Conservation (phyloP, 768 basidiomycete species). For the Lactifluus subvellereus region DNA sequence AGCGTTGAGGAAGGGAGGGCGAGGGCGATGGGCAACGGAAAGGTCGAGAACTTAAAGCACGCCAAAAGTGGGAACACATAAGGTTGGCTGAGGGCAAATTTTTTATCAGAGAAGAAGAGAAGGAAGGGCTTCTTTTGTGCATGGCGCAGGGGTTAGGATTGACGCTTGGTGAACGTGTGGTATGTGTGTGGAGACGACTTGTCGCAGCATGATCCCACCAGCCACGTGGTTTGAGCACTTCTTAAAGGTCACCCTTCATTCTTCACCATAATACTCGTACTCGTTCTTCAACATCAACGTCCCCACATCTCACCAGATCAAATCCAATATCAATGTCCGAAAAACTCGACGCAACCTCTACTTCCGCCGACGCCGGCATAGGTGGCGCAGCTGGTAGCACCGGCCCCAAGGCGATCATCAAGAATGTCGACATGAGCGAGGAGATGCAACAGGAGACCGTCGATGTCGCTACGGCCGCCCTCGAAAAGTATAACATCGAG, state of each 20-base stretch:
- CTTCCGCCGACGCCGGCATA: slow-evolving; percentile 49
- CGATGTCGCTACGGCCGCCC: slow-evolving; percentile 76
- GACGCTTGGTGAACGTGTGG: background rate
- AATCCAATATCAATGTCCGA: slow-evolving; percentile 28
- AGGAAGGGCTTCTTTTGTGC: background rate
- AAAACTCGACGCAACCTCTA: slow-evolving; percentile 53
- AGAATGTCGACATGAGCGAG: slow-evolving; percentile 94
- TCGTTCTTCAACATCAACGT: background rate
- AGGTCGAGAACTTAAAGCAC: background rate
- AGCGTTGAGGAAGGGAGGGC: background rate
- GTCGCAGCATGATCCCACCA: background rate
- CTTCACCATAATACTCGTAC: background rate
- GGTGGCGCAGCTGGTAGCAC: slow-evolving; percentile 28
- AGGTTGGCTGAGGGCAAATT: slow-evolving; percentile 2
- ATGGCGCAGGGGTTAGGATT: background rate
- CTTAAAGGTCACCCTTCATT: background rate
- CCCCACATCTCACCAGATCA: slow-evolving; percentile 8
- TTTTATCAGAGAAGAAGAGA: background rate
- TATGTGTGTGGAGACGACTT: background rate
- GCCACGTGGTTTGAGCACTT: slow-evolving; percentile 8
- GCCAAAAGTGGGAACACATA: background rate
- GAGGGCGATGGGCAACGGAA: background rate
- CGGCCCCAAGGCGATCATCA: slow-evolving; percentile 82
- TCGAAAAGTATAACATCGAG: slow-evolving; percentile 91
- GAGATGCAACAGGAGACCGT: slow-evolving; percentile 95